Base-by-base conservation (phyloP, 1,284 basidiomycete genomes). In the Pascua sp. region DNA sequence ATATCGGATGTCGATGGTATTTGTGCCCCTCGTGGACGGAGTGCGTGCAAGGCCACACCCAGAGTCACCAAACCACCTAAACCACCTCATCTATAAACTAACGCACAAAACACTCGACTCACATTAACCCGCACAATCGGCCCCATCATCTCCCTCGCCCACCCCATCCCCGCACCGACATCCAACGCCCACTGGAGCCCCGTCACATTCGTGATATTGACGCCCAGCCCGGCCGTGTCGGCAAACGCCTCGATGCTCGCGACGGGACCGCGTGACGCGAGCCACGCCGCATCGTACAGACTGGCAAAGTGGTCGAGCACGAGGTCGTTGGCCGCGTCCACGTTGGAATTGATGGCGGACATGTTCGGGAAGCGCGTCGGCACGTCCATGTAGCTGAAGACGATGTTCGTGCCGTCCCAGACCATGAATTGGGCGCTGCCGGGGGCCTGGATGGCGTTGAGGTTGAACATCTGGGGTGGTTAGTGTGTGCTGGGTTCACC, bases 111-210 rank as follows among this genome's bases (percentile, higher is more conserved):
- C n/a, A n/a, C n/a, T n/a, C n/a, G n/a, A 62, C 81, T 55, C 64
- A 87, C 89, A 75, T 97, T 98, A 47, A 93, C 90, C 16, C 92
- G 82, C 9, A 90, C 91, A 5, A 86, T 85, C 2, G 86, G 88
- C 60, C 91, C 90, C 49, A 94, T 81, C 51, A 96, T 77, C 77
- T 98, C 95, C 44, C 81, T 80, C 8, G 84, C 81, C 76, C 86
- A 93, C 51, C 78, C 79, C 51, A 80, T 70, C 43, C 83, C 80
- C 38, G 90, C 79, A 24, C 85, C 67, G 16, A 83, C 79, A 37
- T 78, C 67, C 32, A 77, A 69, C 24, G 91, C 82, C 75, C 85
- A 89, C 39, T 86, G 83, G 2, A 80, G 72, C 0, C 83, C 84
- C 13, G 83, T 85, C 51, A 80, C 81, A 18, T 81, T 80, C 0